Evolutionary conservation across 169 alveolate species (phyloP).

Genomic region (Plasmodium knowlesi): DNA sequence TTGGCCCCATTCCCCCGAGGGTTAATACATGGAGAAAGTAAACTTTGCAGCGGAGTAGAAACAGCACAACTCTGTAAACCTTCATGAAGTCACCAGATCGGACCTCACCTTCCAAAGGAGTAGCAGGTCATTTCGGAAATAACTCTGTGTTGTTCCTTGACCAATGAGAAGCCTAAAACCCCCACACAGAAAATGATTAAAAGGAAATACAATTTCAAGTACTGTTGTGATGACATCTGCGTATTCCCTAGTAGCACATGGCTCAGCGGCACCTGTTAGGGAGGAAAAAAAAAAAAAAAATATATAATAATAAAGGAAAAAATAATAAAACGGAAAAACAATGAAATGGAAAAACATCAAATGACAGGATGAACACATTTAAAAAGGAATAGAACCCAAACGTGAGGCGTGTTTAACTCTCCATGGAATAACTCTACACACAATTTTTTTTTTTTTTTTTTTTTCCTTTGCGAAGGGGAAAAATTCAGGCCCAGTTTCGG

Average conservation of each 20-base stretch:
- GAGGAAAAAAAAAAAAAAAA: not conserved
- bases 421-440: not conserved
- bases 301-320: not conserved
- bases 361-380: no score
- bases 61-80: not conserved
- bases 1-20: not conserved
- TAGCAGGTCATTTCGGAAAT: not conserved
- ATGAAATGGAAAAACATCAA: no score
- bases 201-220: conserved; percentile 52
- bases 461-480: conserved; percentile 1
- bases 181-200: conserved; percentile 26
- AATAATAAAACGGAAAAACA: not conserved
- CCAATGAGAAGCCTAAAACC: not conserved
- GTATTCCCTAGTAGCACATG: conserved; percentile 53
- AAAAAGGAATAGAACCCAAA: no score
- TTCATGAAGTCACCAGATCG: not conserved
- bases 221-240: conserved; percentile 71
- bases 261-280: conserved; percentile 15
- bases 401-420: not conserved
- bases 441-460: conserved; percentile 1
- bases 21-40: not conserved
- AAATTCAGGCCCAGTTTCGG: conserved; percentile 49
- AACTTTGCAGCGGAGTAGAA: not conserved
- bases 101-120: not conserved
- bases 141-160: not conserved